phyloP scores from a whole-genome alignment of 371 early-diverging fungal species.

The Fennellomyces sp. region DNA sequence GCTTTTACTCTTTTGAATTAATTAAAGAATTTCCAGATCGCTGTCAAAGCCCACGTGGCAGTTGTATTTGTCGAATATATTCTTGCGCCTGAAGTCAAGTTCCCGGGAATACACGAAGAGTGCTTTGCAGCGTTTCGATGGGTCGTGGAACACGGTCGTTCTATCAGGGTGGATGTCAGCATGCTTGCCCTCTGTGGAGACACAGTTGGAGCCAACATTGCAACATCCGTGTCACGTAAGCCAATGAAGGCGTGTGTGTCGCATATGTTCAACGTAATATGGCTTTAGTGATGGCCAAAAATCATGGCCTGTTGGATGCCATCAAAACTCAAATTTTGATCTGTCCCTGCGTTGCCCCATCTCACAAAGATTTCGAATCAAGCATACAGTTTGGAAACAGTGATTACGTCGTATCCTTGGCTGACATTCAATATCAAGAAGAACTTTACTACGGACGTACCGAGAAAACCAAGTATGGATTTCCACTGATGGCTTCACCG shows the following conservation, averaged over 20 bases:
- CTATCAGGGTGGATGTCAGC: slow-evolving; percentile 11
- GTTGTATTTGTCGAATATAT: slow-evolving; percentile 24
- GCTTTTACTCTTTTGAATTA: no score
- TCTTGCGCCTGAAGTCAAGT: slow-evolving; percentile 26
- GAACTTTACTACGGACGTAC: neutral
- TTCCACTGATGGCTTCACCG: slow-evolving; percentile 17
- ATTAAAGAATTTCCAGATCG: neutral
- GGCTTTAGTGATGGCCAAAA: slow-evolving; percentile 7
- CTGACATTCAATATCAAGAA: neutral
- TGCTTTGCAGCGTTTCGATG: slow-evolving; percentile 21
- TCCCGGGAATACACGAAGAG: slow-evolving; percentile 27
- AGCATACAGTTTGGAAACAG: slow-evolving; percentile 11
- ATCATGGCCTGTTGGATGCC: slow-evolving; percentile 9
- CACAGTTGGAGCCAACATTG: slow-evolving; percentile 21
- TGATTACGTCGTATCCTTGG: slow-evolving; percentile 2
- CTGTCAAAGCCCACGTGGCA: slow-evolving; percentile 10
- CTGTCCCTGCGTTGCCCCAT: slow-evolving; percentile 10
- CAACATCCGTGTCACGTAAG: slow-evolving; percentile 3
- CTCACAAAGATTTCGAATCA: slow-evolving; percentile 8
- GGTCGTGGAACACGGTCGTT: slow-evolving; percentile 3
- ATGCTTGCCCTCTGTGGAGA: slow-evolving; percentile 21
- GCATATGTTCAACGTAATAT: neutral
- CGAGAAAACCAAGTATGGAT: slow-evolving; percentile 2
- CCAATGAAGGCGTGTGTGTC: no score
- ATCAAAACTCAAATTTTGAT: slow-evolving; percentile 20